Base-by-base conservation (phyloP, 2,329 filamentous ascomycete genomes). In the Sporothrix euskadiensis region DNA sequence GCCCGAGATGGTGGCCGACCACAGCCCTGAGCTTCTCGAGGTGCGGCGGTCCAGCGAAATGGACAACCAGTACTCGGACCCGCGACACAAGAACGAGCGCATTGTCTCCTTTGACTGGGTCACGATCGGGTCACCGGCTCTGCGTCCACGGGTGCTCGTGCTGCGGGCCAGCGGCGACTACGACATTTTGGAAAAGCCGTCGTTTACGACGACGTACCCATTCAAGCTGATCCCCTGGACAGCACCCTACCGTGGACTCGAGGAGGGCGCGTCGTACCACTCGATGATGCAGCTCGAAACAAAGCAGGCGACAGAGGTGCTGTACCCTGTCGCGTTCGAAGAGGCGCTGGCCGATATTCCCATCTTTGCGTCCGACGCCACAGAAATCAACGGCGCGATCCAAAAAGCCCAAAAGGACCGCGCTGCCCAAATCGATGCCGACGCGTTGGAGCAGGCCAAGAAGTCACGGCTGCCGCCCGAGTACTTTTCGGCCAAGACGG, bases 71-170 rank as follows among this genome's bases (percentile, higher is more conserved):
- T 90, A 87, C 76, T 82, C 84, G 35, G 86, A 88, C 69, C 81
- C 83, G 44, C 82, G 83, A 44, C 83, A 85, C 76, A 86, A 87
- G 79, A 84, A 86, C 76, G 87, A 90, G 72, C 85, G 88, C 26
- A 90, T 91, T 44, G 88, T 91, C 8, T 91, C 89, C 0, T 91
- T 91, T 79, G 89, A 91, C 78, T 91, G 89, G 89, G 82, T 91
- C 10, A 90, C 87, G 3, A 82, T 90, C 65, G 83, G 85, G 12
- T 88, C 87, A 3, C 83, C 87, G 3, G 84, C 85, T 16, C 78
- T 90, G 68, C 85, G 85, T 32, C 88, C 88, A 41, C 84, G 89
- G n/a, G 81, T 89, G 54, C 79, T 91, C 32, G 88, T 88, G 1
- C 79, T 91, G 35, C 84, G 89, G 35, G 88, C 88, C 47, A 90